Evolutionary conservation across 306 rosid genomes (phyloP).

Genomic region (Lablab purpureus): DNA sequence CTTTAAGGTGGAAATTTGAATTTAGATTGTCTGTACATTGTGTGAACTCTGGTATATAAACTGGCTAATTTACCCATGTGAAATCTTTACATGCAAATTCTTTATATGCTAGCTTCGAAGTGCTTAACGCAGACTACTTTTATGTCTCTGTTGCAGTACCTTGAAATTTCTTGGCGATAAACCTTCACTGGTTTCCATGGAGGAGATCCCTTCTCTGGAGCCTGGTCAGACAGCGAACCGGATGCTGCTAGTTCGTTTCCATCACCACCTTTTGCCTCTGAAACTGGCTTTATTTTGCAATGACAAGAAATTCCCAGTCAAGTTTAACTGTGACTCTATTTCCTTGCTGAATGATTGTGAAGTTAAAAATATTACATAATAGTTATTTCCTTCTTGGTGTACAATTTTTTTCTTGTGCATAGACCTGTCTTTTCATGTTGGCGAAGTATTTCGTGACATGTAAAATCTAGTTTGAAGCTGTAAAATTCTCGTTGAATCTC

Average conservation of each 20-base stretch:
- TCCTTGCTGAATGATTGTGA: no score
- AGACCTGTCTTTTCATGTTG: neutral
- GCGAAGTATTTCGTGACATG: neutral
- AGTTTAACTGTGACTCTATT: no score
- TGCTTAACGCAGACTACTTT: constrained; percentile 43
- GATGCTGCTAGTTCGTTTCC: constrained; percentile 77
- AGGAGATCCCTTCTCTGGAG: constrained; percentile 75
- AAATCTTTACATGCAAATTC: constrained; percentile 36
- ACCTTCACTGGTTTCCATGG: constrained; percentile 66
- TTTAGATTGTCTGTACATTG: constrained; percentile 27
- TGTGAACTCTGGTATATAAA: constrained; percentile 35
- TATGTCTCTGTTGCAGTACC: constrained; percentile 64
- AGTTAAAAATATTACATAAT: neutral
- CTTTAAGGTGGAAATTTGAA: constrained; percentile 29
- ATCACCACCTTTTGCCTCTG: constrained; percentile 94
- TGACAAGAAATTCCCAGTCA: constrained; percentile 74
- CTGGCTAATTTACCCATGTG: constrained; percentile 11
- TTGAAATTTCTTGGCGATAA: constrained; percentile 51
- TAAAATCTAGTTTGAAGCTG: no score
- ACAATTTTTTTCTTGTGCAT: neutral
- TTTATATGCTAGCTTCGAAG: constrained; percentile 11
- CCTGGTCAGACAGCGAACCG: constrained; percentile 73
- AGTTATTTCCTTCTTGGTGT: constrained; percentile 10
- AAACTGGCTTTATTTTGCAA: constrained; percentile 80
- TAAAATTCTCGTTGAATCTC: neutral